These are phyloP conservation scores for Trapa bicornis DNA, from an alignment of 345 rosid genomes.

Conservation along the genomic window DNA sequence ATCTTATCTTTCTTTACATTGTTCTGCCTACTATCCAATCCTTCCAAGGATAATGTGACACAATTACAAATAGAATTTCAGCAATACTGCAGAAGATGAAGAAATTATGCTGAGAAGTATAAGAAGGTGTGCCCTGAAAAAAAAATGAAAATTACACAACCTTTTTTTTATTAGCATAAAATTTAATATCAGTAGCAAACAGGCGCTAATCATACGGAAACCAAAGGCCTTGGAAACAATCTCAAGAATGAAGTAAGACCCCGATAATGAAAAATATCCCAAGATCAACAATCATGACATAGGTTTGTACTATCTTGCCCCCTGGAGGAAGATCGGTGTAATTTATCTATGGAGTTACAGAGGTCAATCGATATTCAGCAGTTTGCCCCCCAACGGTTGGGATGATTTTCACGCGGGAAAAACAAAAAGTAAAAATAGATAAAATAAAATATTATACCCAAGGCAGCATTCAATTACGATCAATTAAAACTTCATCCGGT, in stretches of 20 bases:
- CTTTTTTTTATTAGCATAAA: too few relatives aligned
- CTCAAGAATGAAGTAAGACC: background rate
- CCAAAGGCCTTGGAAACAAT: background rate
- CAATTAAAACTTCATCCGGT: background rate
- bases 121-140: background rate
- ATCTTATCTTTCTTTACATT: too few relatives aligned
- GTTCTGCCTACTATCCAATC: too few relatives aligned
- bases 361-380: background rate
- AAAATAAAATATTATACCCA: background rate
- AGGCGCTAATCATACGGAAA: background rate
- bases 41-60: too few relatives aligned
- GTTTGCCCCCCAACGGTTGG: background rate
- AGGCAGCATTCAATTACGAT: background rate
- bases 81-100: background rate
- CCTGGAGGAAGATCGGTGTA: too few relatives aligned
- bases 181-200: background rate
- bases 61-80: too few relatives aligned
- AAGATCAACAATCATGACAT: background rate
- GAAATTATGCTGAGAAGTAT: background rate
- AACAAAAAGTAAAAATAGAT: background rate
- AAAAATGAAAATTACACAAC: too few relatives aligned
- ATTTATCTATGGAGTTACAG: background rate
- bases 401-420: background rate
- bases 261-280: background rate
- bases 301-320: background rate